Evolutionary conservation across 2,329 filamentous ascomycete genomes (phyloP), one percentile per base, ranked within the genome.

Genomic region (Ophiostoma sp.): DNA sequence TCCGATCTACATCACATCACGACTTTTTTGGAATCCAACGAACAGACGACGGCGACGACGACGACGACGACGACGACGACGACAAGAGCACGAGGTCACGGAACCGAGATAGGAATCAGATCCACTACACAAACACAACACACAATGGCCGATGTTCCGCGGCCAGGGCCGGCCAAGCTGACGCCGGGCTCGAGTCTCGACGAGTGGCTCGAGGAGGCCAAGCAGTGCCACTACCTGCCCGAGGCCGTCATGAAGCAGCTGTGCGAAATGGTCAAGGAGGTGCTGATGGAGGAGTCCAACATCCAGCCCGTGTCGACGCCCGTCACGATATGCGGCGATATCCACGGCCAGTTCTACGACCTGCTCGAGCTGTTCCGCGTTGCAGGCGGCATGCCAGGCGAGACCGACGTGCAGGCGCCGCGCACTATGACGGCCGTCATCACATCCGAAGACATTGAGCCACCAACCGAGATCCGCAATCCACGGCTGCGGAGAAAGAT

Each of bases 271-370:
- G 95, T 98, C 70, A 99, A 99, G 82, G 95, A 98, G 80, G 96
- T 92, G 73, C 85, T 99, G 75, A 99, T 99, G 95, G 95, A 99
- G 84, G 95, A 99, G 81, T 97, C 93, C 72, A 99, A 99, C 78
- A 98, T 99, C 70, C 95, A 98, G 78, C 95, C 95, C n/a, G 94
- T 99, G 27, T 88, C 90, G 67, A 97, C 95, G 0, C 95, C 95
- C 6, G 95, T 99, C 71, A 99, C 95, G 5, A 90, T 99, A 72
- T 98, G 95, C 76, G 95, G 95, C 76, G 95, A 99, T 77, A 98
- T 99, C 71, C 95, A 99, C 79, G 95, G 95, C 74, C 95, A 99
- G 80, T 98, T 98, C 79, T 98, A 99, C 80, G 95, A 99, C 78
- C 84, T 99, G 9, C 87, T 98, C 71, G 95, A 99, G 82, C 87